These are phyloP conservation scores for Quercus cerris DNA, from an alignment of 306 rosid species.

Conservation along the genomic window DNA sequence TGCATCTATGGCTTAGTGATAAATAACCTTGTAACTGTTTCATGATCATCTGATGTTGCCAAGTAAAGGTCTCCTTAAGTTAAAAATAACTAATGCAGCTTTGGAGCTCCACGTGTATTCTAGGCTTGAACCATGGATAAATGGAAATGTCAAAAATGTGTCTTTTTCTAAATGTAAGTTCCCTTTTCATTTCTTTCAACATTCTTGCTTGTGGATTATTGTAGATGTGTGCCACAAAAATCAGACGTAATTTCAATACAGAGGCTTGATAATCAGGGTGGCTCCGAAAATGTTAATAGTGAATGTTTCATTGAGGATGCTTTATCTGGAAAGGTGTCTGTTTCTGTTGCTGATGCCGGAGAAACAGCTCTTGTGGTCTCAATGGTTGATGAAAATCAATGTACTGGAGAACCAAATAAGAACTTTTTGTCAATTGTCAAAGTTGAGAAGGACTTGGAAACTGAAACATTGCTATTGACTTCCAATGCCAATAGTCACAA, in stretches of 20 bases:
- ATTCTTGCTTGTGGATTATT: constrained; percentile 32
- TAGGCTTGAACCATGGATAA: constrained; percentile 5
- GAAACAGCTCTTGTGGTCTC: constrained; percentile 95
- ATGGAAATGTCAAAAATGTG: constrained; percentile 15
- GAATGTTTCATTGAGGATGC: constrained; percentile 41
- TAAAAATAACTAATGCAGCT: not conserved
- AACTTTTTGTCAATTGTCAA: constrained; percentile 34
- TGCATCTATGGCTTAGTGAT: not conserved
- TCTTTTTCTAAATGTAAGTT: constrained; percentile 10
- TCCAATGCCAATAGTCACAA: constrained; percentile 38
- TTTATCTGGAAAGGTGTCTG: constrained; percentile 64
- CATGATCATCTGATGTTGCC: not conserved
- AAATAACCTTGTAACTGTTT: not conserved
- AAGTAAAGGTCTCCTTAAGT: not conserved
- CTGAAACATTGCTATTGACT: constrained; percentile 41
- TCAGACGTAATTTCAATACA: constrained; percentile 36
- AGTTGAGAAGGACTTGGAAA: constrained; percentile 42
- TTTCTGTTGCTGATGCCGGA: constrained; percentile 87
- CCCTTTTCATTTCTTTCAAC: constrained; percentile 19
- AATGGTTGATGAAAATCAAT: constrained; percentile 54
- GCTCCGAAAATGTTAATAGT: constrained; percentile 31
- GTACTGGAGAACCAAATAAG: constrained; percentile 39
- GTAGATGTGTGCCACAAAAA: constrained; percentile 66
- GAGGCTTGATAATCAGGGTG: constrained; percentile 25
- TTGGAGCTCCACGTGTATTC: not conserved